Conservation (phyloP, 202 grass and related monocot genomes). For the Musa balbisiana region DNA sequence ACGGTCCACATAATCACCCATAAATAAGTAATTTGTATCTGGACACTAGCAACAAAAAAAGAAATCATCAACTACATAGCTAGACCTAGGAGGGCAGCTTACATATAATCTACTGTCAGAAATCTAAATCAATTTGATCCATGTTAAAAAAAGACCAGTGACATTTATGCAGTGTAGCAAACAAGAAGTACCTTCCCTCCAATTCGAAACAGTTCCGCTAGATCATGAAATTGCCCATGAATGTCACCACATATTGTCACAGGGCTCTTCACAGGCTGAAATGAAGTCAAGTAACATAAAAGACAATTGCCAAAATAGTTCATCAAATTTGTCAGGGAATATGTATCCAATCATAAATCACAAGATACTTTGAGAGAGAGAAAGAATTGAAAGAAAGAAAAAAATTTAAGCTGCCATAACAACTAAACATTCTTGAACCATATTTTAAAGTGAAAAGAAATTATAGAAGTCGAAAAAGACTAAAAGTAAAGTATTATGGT, state of each 20-base stretch:
- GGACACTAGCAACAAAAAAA: constrained; percentile 3
- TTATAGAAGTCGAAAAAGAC: background rate
- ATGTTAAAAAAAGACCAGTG: too few relatives aligned
- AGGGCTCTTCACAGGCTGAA: constrained; percentile 16
- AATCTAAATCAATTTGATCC: too few relatives aligned
- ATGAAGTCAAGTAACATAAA: background rate
- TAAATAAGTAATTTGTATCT: constrained; percentile 17
- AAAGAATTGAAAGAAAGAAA: background rate
- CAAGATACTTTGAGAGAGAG: background rate
- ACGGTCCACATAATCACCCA: constrained; percentile 17
- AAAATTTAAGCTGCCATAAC: background rate
- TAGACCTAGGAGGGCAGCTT: background rate
- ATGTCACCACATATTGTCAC: constrained; percentile 17
- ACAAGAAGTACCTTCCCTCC: constrained; percentile 8
- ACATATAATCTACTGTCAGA: background rate
- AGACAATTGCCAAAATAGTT: background rate
- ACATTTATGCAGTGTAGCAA: background rate
- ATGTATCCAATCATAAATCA: background rate
- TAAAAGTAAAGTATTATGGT: background rate
- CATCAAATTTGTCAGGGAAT: background rate
- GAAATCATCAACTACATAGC: background rate
- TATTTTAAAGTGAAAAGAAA: background rate
- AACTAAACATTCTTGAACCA: background rate
- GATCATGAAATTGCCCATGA: constrained; percentile 21
- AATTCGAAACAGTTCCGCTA: constrained; percentile 15